A percentile compares a stretch with the other conserved stretches of the same genome.
Conservation (phyloP, 345 rosid genomes). For the Salix exigua region DNA sequence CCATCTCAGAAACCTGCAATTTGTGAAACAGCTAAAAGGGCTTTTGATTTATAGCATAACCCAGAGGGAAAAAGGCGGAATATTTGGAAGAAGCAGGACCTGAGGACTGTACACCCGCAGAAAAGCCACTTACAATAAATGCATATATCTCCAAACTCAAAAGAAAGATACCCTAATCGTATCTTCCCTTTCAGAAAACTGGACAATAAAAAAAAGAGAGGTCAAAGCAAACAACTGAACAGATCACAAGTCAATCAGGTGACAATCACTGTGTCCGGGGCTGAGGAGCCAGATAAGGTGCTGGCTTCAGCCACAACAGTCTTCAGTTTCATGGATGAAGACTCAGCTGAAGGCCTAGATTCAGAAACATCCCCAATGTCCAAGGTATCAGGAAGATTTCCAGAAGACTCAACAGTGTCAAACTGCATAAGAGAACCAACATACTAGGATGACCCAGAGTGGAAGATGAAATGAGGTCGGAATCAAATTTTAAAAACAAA, state of each 20-base stretch:
- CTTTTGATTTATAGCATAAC: slow-evolving; percentile 12
- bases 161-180: slow-evolving; percentile 21
- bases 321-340: slow-evolving; percentile 47
- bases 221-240: slow-evolving; percentile 10
- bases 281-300: slow-evolving; percentile 41
- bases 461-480: neutral
- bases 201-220: neutral
- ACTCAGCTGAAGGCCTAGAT: slow-evolving; percentile 29
- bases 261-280: slow-evolving; percentile 21
- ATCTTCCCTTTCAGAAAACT: slow-evolving; percentile 30
- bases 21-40: slow-evolving; percentile 18
- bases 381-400: slow-evolving; percentile 69
- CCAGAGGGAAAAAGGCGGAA: slow-evolving; percentile 6
- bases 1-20: slow-evolving; percentile 3
- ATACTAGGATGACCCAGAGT: neutral
- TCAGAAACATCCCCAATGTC: slow-evolving; percentile 87
- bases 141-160: slow-evolving; percentile 18
- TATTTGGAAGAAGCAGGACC: slow-evolving; percentile 26
- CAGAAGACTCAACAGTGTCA: slow-evolving; percentile 46
- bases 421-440: slow-evolving; percentile 37
- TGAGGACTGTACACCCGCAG: slow-evolving; percentile 30
- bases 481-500: neutral
- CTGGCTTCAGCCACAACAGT: slow-evolving; percentile 43
- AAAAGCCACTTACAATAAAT: slow-evolving; percentile 13
- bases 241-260: slow-evolving; percentile 25